phyloP scores from a whole-genome alignment of 176 grass and related monocot genomes.

The Paspalum notatum region DNA sequence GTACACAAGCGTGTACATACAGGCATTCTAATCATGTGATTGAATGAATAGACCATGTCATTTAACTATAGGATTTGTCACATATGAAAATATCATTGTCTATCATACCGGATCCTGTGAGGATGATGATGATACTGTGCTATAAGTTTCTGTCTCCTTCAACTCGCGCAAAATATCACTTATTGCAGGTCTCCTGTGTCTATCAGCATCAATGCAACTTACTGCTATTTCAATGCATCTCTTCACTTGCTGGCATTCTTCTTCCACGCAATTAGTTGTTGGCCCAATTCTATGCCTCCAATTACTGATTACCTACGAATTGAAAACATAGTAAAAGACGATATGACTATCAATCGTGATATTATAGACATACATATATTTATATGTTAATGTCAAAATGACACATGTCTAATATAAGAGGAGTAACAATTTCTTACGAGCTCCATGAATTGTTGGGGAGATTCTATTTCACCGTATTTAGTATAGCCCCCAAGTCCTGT shows the following conservation, averaged over 20 bases:
- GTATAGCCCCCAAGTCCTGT: not conserved
- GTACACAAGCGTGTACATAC: too few species aligned
- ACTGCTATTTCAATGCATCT: not conserved
- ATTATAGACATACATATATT: too few species aligned
- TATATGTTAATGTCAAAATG: not conserved
- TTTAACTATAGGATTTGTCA: too few species aligned
- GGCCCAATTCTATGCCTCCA: not conserved
- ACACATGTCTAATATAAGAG: not conserved
- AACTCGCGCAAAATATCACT: not conserved
- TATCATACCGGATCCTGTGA: not conserved
- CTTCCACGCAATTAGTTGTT: not conserved
- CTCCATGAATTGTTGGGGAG: not conserved
- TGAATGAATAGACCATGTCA: too few species aligned
- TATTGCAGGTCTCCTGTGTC: not conserved
- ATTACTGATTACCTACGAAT: not conserved
- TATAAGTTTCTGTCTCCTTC: not conserved
- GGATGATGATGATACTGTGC: not conserved
- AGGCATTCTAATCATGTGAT: too few species aligned
- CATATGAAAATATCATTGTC: too few species aligned
- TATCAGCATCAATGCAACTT: not conserved
- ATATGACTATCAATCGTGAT: too few species aligned
- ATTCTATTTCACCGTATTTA: not conserved
- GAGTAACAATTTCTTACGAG: not conserved
- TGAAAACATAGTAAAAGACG: too few species aligned
- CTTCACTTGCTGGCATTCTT: conserved; percentile 4